Base-by-base conservation (phyloP, 768 basidiomycete species). In the Fibroporia radiculosa region DNA sequence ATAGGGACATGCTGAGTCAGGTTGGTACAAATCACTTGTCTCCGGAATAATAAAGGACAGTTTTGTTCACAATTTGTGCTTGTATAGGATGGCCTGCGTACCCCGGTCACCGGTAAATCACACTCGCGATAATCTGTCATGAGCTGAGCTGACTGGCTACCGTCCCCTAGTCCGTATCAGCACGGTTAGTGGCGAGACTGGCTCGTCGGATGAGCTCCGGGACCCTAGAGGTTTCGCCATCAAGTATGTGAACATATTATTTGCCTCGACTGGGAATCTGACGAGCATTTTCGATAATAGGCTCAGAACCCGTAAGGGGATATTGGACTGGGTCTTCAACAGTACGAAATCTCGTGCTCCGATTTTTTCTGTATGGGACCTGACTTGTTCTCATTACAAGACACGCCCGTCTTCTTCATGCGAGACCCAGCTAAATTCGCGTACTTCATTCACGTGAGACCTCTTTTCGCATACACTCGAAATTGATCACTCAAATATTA, bases 171-270 rank as follows among this genome's bases (percentile, higher is more conserved):
- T 73, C 8, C 68, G 78, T 14, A 75, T 79, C 62, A 72, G 70
- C 25, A 81, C 78, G 24, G 78, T 80, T 35, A 65, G 66, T 12
- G 75, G 77, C n/a, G 70, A 72, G 13, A 56, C 67, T 34, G 77
- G 77, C 13, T 67, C 66, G 19, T 66, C 74, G 1, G 77, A 79
- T 51, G 59, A 59, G 39, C 63, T 69, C 24, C 60, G 76, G 26
- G 76, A 80, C 45, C 69, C 75, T 4, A 64, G 77, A 47, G 78
- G 78, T 1, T 74, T 79, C 51, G 74, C 73, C 1, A 61, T 67
- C 20, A 67, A 75, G 62, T 68, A 65, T 31, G 69, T 65, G 20
- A 51, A 13, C 11, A 19, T 14, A 11, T 31, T 7, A 22, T 12
- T 27, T 19, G 44, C 42, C 26, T 14, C 38, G n/a, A 20, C 1